Percentiles rank a stretch among this genome's conserved stretches.
phyloP scores from a whole-genome alignment of 2,329 filamentous ascomycete genomes.

The Alternaria triticimaculans region DNA sequence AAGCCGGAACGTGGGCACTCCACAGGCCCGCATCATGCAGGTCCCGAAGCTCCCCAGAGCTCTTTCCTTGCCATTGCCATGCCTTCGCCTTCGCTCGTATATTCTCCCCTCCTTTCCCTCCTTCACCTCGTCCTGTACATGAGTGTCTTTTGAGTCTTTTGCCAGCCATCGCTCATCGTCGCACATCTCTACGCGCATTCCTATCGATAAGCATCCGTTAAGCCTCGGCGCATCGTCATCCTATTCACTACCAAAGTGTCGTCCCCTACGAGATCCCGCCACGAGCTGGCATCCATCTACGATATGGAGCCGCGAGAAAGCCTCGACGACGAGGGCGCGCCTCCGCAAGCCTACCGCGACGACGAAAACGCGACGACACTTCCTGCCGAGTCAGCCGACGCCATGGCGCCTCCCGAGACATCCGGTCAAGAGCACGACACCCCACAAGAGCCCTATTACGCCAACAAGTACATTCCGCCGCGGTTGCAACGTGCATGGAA shows the following conservation, averaged over 20 bases:
- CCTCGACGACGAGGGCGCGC: constrained; percentile 34
- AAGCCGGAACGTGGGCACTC: constrained; percentile 11
- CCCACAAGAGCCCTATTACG: constrained; percentile 25
- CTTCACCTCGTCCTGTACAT: not conserved
- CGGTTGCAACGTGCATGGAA: constrained; percentile 56
- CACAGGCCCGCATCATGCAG: constrained; percentile 21
- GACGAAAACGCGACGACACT: constrained; percentile 35
- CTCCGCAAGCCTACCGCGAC: constrained; percentile 38
- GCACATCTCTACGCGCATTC: constrained; percentile 1
- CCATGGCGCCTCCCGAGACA: constrained; percentile 40
- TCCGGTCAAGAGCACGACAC: constrained; percentile 37
- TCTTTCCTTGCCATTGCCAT: not conserved
- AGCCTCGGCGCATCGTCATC: constrained; percentile 15
- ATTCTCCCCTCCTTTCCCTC: not conserved
- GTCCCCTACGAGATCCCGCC: constrained; percentile 36
- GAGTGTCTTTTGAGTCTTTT: not conserved
- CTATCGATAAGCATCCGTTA: constrained; percentile 23
- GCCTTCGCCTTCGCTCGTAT: not conserved
- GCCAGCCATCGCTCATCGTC: not conserved
- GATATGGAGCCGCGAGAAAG: constrained; percentile 33
- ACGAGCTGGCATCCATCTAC: constrained; percentile 39
- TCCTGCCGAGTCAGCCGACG: constrained; percentile 35
- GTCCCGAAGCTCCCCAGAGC: constrained; percentile 20
- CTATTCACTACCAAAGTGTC: constrained; percentile 29
- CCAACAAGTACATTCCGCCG: constrained; percentile 56